Percentiles rank a stretch among this genome's conserved stretches.
These are phyloP conservation scores for Phialemonium atrogriseum DNA, from an alignment of 2,329 filamentous ascomycete species.

Conservation along the genomic window DNA sequence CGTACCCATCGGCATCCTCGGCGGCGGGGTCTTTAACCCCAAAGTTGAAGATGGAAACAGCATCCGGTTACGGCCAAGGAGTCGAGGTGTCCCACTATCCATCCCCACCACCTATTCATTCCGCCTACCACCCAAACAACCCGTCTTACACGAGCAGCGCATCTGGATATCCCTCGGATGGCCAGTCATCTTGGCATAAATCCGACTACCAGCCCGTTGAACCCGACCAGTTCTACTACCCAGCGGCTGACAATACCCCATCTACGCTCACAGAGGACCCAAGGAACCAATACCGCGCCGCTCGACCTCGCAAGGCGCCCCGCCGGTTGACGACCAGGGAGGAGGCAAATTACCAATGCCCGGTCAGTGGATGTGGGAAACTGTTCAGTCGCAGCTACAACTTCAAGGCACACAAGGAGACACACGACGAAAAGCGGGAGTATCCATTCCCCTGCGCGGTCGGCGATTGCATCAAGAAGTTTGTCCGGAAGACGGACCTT, in stretches of 20 bases:
- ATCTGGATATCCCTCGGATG: constrained; percentile 29
- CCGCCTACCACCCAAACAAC: constrained; percentile 20
- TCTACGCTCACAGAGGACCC: constrained; percentile 17
- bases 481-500: constrained; percentile 77
- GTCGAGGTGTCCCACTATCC: constrained; percentile 31
- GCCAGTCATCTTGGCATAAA: constrained; percentile 28
- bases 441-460: constrained; percentile 63
- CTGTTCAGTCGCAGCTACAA: constrained; percentile 81
- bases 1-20: constrained; percentile 18
- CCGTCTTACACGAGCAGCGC: constrained; percentile 19
- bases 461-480: constrained; percentile 61
- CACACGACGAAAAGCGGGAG: constrained; percentile 65
- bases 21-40: constrained; percentile 17
- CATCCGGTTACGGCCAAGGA: constrained; percentile 25
- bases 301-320: constrained; percentile 26
- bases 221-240: constrained; percentile 23
- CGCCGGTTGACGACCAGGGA: constrained; percentile 55
- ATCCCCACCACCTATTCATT: constrained; percentile 28
- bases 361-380: constrained; percentile 61
- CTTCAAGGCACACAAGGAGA: constrained; percentile 78
- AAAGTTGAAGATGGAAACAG: constrained; percentile 30
- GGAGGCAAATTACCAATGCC: constrained; percentile 65
- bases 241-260: constrained; percentile 11
- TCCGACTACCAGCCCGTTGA: constrained; percentile 27
- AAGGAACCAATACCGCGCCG: constrained; percentile 18